Percentiles rank a stretch among this genome's conserved stretches.
Evolutionary conservation across 1,284 basidiomycete genomes (phyloP).

Genomic region (Psilocybe mexicana): DNA sequence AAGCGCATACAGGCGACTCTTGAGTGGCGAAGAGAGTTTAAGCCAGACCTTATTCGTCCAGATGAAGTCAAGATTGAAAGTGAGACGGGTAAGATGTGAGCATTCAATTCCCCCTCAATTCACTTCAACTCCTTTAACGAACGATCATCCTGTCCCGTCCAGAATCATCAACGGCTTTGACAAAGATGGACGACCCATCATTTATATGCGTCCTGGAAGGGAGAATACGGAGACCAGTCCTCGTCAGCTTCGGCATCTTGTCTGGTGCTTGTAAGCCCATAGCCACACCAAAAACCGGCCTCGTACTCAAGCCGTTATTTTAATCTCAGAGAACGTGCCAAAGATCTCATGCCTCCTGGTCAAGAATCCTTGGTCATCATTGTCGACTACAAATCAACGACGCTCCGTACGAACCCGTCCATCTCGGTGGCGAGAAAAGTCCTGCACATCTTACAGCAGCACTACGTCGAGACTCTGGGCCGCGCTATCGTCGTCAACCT

Average conservation of each 20-base stretch:
- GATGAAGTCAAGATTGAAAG: conserved; percentile 78
- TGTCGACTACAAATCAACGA: conserved; percentile 83
- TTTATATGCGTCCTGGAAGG: conserved; percentile 82
- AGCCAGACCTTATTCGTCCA: conserved; percentile 80
- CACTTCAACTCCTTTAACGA: background rate
- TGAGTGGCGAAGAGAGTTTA: conserved; percentile 80
- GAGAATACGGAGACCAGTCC: conserved; percentile 80
- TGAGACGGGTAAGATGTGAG: conserved; percentile 85
- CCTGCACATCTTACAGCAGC: conserved; percentile 83
- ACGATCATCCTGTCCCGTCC: background rate
- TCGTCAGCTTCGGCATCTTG: conserved; percentile 78
- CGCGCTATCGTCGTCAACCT: conserved; percentile 85
- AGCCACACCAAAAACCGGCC: background rate
- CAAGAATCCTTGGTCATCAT: conserved; percentile 82
- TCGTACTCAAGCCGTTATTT: background rate
- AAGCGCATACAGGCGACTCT: conserved; percentile 75
- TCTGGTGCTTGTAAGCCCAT: conserved; percentile 74
- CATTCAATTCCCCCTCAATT: conserved; percentile 11
- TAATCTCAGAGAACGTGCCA: conserved; percentile 71
- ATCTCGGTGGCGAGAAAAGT: conserved; percentile 77
- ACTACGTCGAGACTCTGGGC: conserved; percentile 90
- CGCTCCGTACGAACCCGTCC: conserved; percentile 79
- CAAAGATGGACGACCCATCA: conserved; percentile 75
- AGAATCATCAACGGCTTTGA: conserved; percentile 85
- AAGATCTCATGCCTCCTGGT: conserved; percentile 81